Percentiles rank a stretch among this genome's conserved stretches.
Evolutionary conservation across 345 rosid genomes (phyloP).

Genomic region (Rhizophora apiculata): DNA sequence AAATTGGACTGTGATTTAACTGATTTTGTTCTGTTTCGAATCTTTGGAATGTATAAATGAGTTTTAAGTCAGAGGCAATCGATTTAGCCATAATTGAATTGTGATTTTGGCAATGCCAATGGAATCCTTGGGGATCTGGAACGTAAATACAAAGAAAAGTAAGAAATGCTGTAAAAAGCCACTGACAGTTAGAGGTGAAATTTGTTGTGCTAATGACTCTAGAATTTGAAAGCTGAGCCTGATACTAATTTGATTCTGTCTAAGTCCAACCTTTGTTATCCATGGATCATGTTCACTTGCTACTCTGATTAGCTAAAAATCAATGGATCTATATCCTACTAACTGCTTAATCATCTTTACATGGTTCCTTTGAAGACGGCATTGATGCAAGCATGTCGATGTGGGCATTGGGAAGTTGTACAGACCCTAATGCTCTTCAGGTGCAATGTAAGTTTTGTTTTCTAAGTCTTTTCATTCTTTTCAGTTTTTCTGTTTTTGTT

Average conservation of each 20-base stretch:
- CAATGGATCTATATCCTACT: constrained; percentile 12
- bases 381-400: constrained; percentile 97
- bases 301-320: not conserved
- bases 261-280: too few relatives aligned
- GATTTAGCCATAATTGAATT: not conserved
- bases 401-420: constrained; percentile 98
- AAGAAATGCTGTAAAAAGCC: too few relatives aligned
- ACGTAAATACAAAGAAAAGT: too few relatives aligned
- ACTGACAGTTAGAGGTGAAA: too few relatives aligned
- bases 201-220: too few relatives aligned
- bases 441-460: constrained; percentile 69
- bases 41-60: not conserved
- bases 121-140: too few relatives aligned
- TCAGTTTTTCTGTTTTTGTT: not conserved
- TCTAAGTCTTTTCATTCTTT: not conserved
- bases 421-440: constrained; percentile 84
- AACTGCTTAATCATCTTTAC: constrained; percentile 5
- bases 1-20: not conserved
- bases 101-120: not conserved
- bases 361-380: constrained; percentile 59
- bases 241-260: too few relatives aligned
- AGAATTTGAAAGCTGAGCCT: too few relatives aligned
- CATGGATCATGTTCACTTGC: too few relatives aligned
- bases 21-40: not conserved
- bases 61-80: not conserved